A percentile compares a stretch with the other conserved stretches of the same genome.
These are phyloP conservation scores for Apiosordaria backusii DNA, from an alignment of 495 filamentous ascomycete genomes.

Conservation along the genomic window DNA sequence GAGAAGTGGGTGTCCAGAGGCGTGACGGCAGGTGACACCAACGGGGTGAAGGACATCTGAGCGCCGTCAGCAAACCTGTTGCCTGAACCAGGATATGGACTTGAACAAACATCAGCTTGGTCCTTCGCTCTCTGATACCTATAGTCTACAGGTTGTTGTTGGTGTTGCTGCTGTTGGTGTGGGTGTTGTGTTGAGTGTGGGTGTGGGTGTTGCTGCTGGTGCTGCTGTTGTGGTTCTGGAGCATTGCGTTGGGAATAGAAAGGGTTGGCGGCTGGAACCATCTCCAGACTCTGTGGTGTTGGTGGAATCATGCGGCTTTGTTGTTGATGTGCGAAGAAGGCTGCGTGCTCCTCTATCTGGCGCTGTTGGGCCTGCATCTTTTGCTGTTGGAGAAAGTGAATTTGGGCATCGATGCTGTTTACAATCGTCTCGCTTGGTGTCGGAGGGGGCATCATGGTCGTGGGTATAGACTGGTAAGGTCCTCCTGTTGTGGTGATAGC, in stretches of 20 bases:
- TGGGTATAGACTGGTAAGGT: conserved; percentile 38
- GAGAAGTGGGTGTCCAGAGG: conserved; percentile 82
- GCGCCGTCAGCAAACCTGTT: conserved; percentile 30
- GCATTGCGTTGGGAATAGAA: conserved; percentile 42
- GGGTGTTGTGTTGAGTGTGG: conserved; percentile 53
- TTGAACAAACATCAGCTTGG: conserved; percentile 69
- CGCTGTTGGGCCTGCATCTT: conserved; percentile 50
- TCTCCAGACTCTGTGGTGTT: conserved; percentile 88
- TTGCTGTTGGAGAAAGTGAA: conserved; percentile 62
- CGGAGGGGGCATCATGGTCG: conserved; percentile 43
- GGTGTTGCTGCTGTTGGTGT: conserved; percentile 48
- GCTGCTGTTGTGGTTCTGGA: conserved; percentile 53
- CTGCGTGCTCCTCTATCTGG: conserved; percentile 53
- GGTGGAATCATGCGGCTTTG: conserved; percentile 72
- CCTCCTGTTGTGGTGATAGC: conserved; percentile 43
- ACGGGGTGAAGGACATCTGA: conserved; percentile 86
- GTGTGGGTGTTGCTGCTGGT: conserved; percentile 32
- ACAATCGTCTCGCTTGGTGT: conserved; percentile 44
- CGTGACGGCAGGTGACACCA: conserved; percentile 92
- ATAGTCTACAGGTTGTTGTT: conserved; percentile 64
- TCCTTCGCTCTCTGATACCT: conserved; percentile 66
- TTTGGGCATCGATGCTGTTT: conserved; percentile 55
- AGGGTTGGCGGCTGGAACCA: conserved; percentile 64
- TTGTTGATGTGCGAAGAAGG: conserved; percentile 53
- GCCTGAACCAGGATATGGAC: conserved; percentile 8